Evolutionary conservation across 352 stramenopile genomes (phyloP).

Genomic region (Pythium oligandrum): DNA sequence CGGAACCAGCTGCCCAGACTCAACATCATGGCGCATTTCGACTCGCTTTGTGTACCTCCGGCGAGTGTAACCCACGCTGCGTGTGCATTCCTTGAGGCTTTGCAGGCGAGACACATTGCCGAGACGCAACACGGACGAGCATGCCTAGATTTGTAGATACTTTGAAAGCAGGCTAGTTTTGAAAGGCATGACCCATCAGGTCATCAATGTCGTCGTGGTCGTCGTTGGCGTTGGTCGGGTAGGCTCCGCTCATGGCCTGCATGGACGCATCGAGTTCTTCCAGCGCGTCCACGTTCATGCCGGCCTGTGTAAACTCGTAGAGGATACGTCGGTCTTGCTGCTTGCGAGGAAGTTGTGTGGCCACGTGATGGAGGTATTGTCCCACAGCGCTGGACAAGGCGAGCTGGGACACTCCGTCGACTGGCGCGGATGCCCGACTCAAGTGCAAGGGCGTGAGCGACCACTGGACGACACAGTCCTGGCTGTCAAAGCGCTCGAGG

Average conservation of each 20-base stretch:
- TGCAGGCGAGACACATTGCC: too few species aligned
- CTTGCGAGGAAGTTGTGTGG: constrained; percentile 24
- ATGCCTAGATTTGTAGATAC: constrained; percentile 16
- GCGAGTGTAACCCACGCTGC: too few species aligned
- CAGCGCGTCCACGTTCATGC: constrained; percentile 66
- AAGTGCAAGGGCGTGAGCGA: constrained; percentile 19
- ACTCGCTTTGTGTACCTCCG: too few species aligned
- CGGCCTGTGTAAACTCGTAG: constrained; percentile 67
- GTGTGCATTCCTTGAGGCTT: too few species aligned
- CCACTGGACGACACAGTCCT: constrained; percentile 38
- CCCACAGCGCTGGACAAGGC: constrained; percentile 34
- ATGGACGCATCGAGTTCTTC: constrained; percentile 54
- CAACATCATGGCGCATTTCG: too few species aligned
- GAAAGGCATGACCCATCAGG: too few species aligned
- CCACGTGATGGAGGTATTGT: constrained; percentile 38
- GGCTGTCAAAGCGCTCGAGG: constrained; percentile 26
- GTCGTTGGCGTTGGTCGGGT: constrained; percentile 15
- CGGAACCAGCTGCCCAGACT: too few species aligned
- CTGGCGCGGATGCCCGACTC: constrained; percentile 4
- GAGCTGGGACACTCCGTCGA: constrained; percentile 49
- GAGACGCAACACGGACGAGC: too few species aligned
- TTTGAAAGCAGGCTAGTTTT: too few species aligned
- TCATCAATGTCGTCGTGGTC: constrained; percentile 5
- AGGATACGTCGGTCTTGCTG: constrained; percentile 46
- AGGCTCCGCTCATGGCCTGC: constrained; percentile 35